phyloP scores from a whole-genome alignment of 768 basidiomycete species.

The Mycena crocata region DNA sequence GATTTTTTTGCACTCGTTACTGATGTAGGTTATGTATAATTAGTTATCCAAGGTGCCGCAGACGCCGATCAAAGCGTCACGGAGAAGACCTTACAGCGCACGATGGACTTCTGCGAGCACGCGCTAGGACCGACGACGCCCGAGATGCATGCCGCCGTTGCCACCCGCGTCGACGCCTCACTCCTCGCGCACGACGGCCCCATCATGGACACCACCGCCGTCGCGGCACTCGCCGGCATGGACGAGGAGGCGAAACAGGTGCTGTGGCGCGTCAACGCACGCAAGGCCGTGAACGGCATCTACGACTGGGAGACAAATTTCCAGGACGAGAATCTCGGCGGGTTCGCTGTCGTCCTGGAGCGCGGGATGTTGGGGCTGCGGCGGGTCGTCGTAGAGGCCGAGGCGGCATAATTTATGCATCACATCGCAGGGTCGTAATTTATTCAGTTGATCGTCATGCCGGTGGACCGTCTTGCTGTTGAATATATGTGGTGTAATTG shows the following conservation, averaged over 20 bases:
- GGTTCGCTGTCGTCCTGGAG: constrained; percentile 31
- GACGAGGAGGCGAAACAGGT: constrained; percentile 22
- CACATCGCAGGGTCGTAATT: too few species aligned
- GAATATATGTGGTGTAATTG: too few species aligned
- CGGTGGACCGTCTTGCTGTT: too few species aligned
- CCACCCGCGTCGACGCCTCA: not conserved
- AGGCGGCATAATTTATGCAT: not conserved
- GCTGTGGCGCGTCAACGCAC: constrained; percentile 22
- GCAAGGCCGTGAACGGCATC: constrained; percentile 33
- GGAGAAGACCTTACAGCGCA: constrained; percentile 25
- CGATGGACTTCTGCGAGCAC: constrained; percentile 33
- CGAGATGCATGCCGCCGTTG: constrained; percentile 21
- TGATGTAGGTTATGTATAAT: not conserved
- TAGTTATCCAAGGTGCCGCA: constrained; percentile 44
- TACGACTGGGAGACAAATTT: constrained; percentile 34
- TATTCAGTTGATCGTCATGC: too few species aligned
- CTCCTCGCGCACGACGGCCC: constrained; percentile 16
- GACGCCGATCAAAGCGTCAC: constrained; percentile 35
- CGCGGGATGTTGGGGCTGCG: constrained; percentile 34
- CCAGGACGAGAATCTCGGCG: constrained; percentile 27
- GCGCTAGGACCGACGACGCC: constrained; percentile 21
- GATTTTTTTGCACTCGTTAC: not conserved
- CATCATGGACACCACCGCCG: not conserved
- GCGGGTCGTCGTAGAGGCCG: not conserved
- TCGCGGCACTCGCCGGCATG: constrained; percentile 6